Base-by-base conservation (phyloP, 139 green algal species). In the Micractinium sp. region DNA sequence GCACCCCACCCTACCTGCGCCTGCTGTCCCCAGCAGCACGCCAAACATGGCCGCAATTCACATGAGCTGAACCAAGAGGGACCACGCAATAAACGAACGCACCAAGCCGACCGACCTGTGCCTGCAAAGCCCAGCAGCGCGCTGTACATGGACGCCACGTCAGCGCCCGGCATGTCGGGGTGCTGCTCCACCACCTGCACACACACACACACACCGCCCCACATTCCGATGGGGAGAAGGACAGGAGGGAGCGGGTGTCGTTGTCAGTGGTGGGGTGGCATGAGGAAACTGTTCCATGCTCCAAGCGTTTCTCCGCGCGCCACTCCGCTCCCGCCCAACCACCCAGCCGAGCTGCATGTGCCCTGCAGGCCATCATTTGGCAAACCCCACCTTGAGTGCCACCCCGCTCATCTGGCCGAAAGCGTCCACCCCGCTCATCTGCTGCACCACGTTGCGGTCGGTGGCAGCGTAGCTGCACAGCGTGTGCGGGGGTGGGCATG, bases 81-180 rank as follows among this genome's bases (percentile, higher is more conserved):
- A 73, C 12, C 63, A 20, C 22, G 20, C 63, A 73, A n/a, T 73
- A 29, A 29, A 73, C 63, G 63, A 29, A 29, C 63, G 63, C 69
- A 7, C 69, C 19, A 2, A 38, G 36, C 14, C 27, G 27, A 33
- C 83, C 13, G 15, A 87, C 83, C 83, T 41, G 88, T 91, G 19
- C 88, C 94, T 0, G 94, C 95, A 91, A 99, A 99, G 47, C 90
- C 87, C 91, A 98, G 90, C 67, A 99, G 91, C 19, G 96, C 96
- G 15, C 93, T 92, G 90, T 97, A 97, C 91, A 99, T 96, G 60
- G 96, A 94, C 53, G 97, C 95, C 36, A 96, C 73, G 83, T 96
- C 94, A 33, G 74, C 90, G 20, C 81, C 90, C 69, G 94, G 89
- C 93, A 98, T 96, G 66, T 96, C 94, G 0, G 89, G 67, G 60